These are phyloP conservation scores for Wickerhamiella siamensis DNA, from an alignment of 805 yeast species.

Conservation along the genomic window DNA sequence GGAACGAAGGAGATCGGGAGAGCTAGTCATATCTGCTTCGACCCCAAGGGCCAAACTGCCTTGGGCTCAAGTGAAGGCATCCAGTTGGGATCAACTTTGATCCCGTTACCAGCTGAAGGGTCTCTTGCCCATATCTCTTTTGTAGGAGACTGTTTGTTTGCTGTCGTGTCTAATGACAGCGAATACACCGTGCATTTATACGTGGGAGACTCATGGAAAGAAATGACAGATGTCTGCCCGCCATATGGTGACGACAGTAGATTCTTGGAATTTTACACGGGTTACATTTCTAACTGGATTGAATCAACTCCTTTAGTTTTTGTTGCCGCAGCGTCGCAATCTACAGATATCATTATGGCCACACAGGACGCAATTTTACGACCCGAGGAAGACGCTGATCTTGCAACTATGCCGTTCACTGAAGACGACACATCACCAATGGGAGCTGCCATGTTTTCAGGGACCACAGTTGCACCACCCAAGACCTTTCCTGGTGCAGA, in stretches of 20 bases:
- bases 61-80: slow-evolving; percentile 1
- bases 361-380: slow-evolving; percentile 1
- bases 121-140: neutral
- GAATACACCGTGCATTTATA: slow-evolving; percentile 3
- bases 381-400: slow-evolving; percentile 6
- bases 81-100: neutral
- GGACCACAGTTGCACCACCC: neutral
- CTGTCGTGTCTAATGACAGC: neutral
- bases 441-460: slow-evolving; percentile 13
- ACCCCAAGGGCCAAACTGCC: neutral
- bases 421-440: slow-evolving; percentile 11
- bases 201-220: neutral
- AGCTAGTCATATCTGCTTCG: neutral
- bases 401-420: slow-evolving; percentile 13
- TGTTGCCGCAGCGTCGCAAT: slow-evolving; percentile 12
- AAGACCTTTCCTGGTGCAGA: slow-evolving; percentile 12
- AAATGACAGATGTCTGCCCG: slow-evolving; percentile 12
- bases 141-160: neutral
- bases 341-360: slow-evolving; percentile 10
- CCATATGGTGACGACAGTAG: slow-evolving; percentile 11
- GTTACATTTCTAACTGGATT: slow-evolving; percentile 5
- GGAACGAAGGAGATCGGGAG: neutral
- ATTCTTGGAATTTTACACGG: slow-evolving; percentile 10
- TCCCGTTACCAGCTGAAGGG: neutral
- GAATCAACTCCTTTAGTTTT: neutral